Evolutionary conservation across 2,329 filamentous ascomycete species (phyloP).

Genomic region (Colletotrichum horii): DNA sequence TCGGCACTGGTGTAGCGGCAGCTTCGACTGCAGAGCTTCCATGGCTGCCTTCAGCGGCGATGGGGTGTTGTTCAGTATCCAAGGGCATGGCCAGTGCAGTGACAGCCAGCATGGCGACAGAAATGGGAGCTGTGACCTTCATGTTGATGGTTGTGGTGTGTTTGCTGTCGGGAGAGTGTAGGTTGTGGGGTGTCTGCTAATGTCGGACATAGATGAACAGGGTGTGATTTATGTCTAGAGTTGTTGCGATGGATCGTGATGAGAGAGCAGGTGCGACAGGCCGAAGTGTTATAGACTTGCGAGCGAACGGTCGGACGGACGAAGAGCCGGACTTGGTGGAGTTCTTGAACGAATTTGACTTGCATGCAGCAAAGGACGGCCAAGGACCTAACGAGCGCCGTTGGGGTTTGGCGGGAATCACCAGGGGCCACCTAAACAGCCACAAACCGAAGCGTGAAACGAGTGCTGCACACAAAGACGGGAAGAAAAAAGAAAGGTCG

Average conservation of each 20-base stretch:
- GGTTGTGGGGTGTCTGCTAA: not conserved
- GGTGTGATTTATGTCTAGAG: not conserved
- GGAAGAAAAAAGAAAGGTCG: not conserved
- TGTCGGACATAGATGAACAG: not conserved
- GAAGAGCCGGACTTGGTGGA: not conserved
- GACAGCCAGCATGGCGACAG: not conserved
- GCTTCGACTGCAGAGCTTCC: not conserved
- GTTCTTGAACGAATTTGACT: not conserved
- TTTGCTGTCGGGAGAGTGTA: not conserved
- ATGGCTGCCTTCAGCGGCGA: not conserved
- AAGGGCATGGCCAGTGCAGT: not conserved
- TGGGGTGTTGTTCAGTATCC: not conserved
- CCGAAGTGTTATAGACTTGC: not conserved
- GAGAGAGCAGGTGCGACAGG: not conserved
- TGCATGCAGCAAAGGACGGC: not conserved
- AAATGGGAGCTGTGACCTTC: not conserved
- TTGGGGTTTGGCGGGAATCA: not conserved
- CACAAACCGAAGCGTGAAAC: conserved; percentile 13
- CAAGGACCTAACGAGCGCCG: not conserved
- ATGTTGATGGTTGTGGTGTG: not conserved
- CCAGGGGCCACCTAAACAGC: not conserved
- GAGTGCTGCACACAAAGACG: not conserved
- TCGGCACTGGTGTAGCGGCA: not conserved
- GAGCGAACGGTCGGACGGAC: not conserved
- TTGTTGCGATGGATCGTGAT: not conserved